Percentiles rank a stretch among this genome's conserved stretches.
Evolutionary conservation across 1,139 yeast species (phyloP).

Genomic region (Magnusiomyces tetraspermus): DNA sequence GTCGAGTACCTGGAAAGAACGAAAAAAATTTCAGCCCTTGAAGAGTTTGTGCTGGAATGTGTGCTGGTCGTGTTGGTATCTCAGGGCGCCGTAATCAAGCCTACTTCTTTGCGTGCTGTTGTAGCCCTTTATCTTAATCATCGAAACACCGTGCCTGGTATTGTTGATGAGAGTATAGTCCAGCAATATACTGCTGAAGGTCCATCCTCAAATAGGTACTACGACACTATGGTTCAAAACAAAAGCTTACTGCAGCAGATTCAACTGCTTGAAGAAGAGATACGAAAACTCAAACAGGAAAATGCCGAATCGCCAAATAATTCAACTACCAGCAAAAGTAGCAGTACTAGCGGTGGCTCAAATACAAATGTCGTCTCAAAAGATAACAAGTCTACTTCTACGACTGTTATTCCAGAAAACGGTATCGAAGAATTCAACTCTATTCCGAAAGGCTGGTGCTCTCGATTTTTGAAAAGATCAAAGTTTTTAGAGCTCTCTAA

Average conservation of each 20-base stretch:
- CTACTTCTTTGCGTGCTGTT: slow-evolving; percentile 11
- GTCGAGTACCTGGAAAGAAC: slow-evolving; percentile 15
- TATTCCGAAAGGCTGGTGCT: slow-evolving; percentile 16
- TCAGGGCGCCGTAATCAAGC: slow-evolving; percentile 15
- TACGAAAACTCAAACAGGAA: neutral
- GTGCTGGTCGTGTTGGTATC: slow-evolving; percentile 13
- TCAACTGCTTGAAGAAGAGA: slow-evolving; percentile 1
- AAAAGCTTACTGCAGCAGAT: slow-evolving; percentile 9
- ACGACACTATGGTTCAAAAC: slow-evolving; percentile 8
- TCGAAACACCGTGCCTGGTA: slow-evolving; percentile 1
- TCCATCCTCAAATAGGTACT: neutral
- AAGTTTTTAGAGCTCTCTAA: neutral
- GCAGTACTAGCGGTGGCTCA: no score
- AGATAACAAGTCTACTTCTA: neutral
- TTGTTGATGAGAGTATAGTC: neutral
- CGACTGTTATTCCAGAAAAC: neutral
- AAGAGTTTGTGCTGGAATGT: slow-evolving; percentile 14
- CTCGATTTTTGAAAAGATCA: slow-evolving; percentile 14
- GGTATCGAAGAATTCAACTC: slow-evolving; percentile 5
- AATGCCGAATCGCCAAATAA: neutral
- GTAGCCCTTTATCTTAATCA: slow-evolving; percentile 13
- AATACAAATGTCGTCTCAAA: no score
- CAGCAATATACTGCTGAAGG: neutral
- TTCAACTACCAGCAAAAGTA: neutral
- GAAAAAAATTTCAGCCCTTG: slow-evolving; percentile 14